Conservation (phyloP, 2,329 filamentous ascomycete species). For the Phyllosticta capitalensis region DNA sequence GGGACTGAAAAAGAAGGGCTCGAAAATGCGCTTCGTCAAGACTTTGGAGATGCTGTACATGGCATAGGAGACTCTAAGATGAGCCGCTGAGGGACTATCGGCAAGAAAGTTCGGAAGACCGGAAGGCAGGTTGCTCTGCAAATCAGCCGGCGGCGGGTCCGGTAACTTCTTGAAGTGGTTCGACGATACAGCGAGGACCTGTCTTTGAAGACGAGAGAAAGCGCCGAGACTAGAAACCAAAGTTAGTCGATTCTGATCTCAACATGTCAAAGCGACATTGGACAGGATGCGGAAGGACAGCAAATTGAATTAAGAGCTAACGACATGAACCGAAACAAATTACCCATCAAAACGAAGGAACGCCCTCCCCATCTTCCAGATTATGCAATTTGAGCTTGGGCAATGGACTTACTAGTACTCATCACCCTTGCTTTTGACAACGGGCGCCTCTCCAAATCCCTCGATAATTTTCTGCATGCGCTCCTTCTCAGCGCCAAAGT, state of each 20-base stretch:
- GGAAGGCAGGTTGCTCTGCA: constrained; percentile 42
- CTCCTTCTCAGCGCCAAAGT: constrained; percentile 32
- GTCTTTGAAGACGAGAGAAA: constrained; percentile 42
- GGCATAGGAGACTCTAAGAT: constrained; percentile 45
- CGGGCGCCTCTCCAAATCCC: constrained; percentile 31
- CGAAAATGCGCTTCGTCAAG: constrained; percentile 47
- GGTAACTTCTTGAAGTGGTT: constrained; percentile 45
- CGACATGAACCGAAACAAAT: neutral
- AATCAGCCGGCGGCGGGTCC: constrained; percentile 40
- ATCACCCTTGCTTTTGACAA: constrained; percentile 35
- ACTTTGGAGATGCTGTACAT: constrained; percentile 48
- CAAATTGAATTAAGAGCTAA: neutral
- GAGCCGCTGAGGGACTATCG: constrained; percentile 42
- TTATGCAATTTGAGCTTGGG: constrained; percentile 1
- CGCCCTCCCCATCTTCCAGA: neutral
- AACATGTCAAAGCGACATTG: neutral
- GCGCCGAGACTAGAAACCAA: constrained; percentile 35
- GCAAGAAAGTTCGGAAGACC: constrained; percentile 46
- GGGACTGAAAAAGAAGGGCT: constrained; percentile 49
- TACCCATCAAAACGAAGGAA: neutral
- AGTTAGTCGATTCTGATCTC: neutral
- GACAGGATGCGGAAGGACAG: neutral
- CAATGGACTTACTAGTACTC: constrained; percentile 34
- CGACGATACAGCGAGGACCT: constrained; percentile 43
- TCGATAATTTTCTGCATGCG: constrained; percentile 35